Base-by-base conservation (phyloP, 2,329 filamentous ascomycete genomes). In the Calonectria fujianensis region DNA sequence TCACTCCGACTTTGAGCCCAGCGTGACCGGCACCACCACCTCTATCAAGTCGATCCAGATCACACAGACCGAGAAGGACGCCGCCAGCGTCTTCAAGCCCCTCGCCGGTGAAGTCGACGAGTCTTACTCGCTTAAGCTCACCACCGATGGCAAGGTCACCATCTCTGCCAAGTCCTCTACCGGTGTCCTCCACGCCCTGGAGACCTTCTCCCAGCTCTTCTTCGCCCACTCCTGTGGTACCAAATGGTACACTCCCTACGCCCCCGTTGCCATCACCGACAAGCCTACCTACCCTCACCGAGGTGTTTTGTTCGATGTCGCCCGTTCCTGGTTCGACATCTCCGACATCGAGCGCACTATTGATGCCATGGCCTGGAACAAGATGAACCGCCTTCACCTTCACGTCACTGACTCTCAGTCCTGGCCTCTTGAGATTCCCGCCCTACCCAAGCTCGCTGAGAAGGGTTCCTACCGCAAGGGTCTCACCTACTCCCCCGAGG, bases 321-420 rank as follows among this genome's bases (percentile, higher is more conserved):
- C 94, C 3, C 90, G 96, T 73, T 93, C 92, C 81, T 97, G 90
- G 85, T 94, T 93, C 84, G 89, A 91, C 1, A 86, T 94, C 31
- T 83, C 87, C 4, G 91, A 94, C 80, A 93, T 98, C 78, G 89
- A 93, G 81, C 91, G 92, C 66, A 95, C 93, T 69, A 94, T 98
- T 77, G 94, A 97, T 81, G 94, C 92, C 51, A 85, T 94, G 77
- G 88, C 94, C 1, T 95, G 92, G 90, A 95, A 93, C 87, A 97
- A 97, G 87, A 90, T 97, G 88, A 97, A 97, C 85, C 89, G 92
- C 8, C 89, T 97, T 71, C 95, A 97, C 84, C 87, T 96, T 69
- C 95, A 97, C 86, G 89, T 93, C 72, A 97, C 94, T 6, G 95
- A 97, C 84, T 92, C 93, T 20, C 95, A 97, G 84, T 94, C 94